Conservation (phyloP, 352 stramenopile genomes). For the Globisporangium nodosum region DNA sequence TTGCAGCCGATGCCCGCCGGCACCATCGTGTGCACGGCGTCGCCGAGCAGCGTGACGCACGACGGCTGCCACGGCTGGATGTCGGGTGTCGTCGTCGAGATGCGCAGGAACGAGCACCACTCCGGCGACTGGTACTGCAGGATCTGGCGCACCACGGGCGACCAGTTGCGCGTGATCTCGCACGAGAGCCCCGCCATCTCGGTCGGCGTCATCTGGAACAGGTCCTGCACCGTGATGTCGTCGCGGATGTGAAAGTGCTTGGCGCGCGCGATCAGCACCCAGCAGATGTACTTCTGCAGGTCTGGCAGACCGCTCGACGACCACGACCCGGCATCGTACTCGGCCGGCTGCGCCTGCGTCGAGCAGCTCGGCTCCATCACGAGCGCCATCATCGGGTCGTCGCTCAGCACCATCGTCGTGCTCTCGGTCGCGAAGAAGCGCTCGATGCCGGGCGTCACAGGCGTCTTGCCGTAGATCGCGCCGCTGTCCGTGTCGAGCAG, state of each 20-base stretch:
- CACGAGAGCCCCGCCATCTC: slow-evolving; percentile 40
- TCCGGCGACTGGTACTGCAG: slow-evolving; percentile 36
- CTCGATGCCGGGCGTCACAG: slow-evolving; percentile 41
- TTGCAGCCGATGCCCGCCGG: slow-evolving; percentile 52
- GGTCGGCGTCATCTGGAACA: slow-evolving; percentile 38
- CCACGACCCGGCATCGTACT: slow-evolving; percentile 14
- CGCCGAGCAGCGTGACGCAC: slow-evolving; percentile 46
- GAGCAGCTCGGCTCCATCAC: slow-evolving; percentile 47
- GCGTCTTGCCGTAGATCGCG: slow-evolving; percentile 68
- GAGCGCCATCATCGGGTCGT: slow-evolving; percentile 43
- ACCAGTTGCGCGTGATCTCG: slow-evolving; percentile 49
- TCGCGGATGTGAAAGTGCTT: slow-evolving; percentile 32
- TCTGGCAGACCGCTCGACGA: slow-evolving; percentile 14
- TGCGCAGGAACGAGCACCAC: slow-evolving; percentile 52
- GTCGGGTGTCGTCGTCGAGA: slow-evolving; percentile 54
- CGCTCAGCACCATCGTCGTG: slow-evolving; percentile 41
- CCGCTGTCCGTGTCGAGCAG: slow-evolving; percentile 58
- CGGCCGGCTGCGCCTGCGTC: slow-evolving; percentile 22
- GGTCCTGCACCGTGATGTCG: slow-evolving; percentile 22
- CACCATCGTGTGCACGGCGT: slow-evolving; percentile 60
- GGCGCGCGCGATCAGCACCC: slow-evolving; percentile 45
- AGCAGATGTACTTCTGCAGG: slow-evolving; percentile 53
- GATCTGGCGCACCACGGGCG: slow-evolving; percentile 33
- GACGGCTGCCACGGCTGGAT: slow-evolving; percentile 38
- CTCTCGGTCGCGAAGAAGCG: slow-evolving; percentile 34